Base-by-base conservation (phyloP, 192 early-diverging fungal species). In the Coemansia sp. region DNA sequence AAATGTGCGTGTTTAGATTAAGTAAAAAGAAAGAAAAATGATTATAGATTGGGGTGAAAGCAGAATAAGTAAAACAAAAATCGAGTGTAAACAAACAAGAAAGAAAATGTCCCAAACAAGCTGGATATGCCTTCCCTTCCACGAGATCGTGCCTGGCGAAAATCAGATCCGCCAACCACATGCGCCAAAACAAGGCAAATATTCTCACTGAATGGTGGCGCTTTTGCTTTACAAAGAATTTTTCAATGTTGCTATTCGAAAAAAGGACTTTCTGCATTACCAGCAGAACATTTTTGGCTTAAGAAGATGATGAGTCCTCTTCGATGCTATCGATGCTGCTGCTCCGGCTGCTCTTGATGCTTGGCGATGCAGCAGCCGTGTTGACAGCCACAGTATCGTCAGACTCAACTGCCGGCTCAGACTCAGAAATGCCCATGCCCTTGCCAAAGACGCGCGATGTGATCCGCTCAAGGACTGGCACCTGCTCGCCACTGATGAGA, bases 401-500 rank as follows among this genome's bases (percentile, higher is more conserved):
- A 38, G 61, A 56, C 23, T 34, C 15, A n/a, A 38, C 17, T 9
- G 56, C 59, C 13, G 55, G n/a, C 4, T 9, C 46, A 25, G 51
- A 15, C 51, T 22, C 17, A 33, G 30, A 12, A 39, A 33, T 33
- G 48, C 51, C 64, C 49, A 61, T 78, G 39, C 50, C 75, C 55
- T 78, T 78, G 69, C 66, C 69, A 54, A 66, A 78, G 48, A 78
- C 58, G 19, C 66, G 69, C 40, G 55, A 62, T 1, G 70, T 72
- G 41, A 78, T 72, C 9, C 40, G 47, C 48, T 72, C 75, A 3
- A 78, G 69, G 13, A 78, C 70, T 8, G 75, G 75, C 11, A 78
- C 62, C 55, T 78, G 69, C 57, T 78, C 75, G 23, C 75, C 75
- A 22, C 75, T 64, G 27, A 78, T 78, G 24, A 78, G 61, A 15